Conservation (phyloP, 2,329 filamentous ascomycete genomes). For the Apiospora koreana region DNA sequence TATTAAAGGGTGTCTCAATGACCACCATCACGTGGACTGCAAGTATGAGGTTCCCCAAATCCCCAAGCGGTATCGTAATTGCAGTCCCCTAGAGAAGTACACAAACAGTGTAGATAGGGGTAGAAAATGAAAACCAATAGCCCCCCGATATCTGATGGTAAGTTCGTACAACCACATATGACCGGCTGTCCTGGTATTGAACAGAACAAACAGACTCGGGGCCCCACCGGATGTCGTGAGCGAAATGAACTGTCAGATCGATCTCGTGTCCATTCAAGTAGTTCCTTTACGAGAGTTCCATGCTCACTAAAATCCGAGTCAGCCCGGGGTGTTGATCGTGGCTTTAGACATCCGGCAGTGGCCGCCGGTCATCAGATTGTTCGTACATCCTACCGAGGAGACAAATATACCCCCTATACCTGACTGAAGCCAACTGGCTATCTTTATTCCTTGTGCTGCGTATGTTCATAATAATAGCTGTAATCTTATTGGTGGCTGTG, state of each 20-base stretch:
- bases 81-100: background rate
- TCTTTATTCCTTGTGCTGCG: background rate
- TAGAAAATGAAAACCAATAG: background rate
- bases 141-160: background rate
- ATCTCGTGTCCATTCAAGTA: background rate
- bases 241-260: background rate
- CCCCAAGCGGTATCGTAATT: too few species aligned
- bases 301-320: background rate
- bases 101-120: background rate
- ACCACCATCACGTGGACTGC: too few species aligned
- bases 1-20: too few species aligned
- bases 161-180: background rate
- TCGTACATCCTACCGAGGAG: background rate
- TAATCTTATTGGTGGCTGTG: background rate
- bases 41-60: too few species aligned
- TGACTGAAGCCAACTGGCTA: background rate
- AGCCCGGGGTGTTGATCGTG: background rate
- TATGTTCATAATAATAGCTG: background rate
- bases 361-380: background rate
- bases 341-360: background rate
- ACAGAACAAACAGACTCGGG: background rate
- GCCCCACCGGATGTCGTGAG: background rate
- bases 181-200: background rate
- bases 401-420: background rate
- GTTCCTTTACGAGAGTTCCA: too few species aligned